These are phyloP conservation scores for Diaporthe humulicola DNA, from an alignment of 2,329 filamentous ascomycete genomes.

Conservation along the genomic window DNA sequence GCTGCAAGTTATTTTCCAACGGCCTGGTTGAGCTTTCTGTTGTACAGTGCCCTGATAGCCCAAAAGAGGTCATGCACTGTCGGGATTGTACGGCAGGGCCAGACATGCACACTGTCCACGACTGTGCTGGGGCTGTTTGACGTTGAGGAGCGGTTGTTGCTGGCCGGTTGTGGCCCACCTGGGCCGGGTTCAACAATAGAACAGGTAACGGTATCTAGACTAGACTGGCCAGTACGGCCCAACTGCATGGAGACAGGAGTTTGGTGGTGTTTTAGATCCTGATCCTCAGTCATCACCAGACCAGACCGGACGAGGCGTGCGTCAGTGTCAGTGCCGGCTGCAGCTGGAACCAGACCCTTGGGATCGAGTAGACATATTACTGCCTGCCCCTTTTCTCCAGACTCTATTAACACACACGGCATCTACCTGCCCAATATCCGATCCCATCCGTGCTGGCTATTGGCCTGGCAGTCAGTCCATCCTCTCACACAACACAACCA, in stretches of 20 bases:
- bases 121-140: slow-evolving; percentile 30
- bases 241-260: slow-evolving; percentile 26
- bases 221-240: slow-evolving; percentile 2
- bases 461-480: not conserved
- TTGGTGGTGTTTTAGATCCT: slow-evolving; percentile 29
- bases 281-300: slow-evolving; percentile 26
- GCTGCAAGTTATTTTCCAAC: slow-evolving; percentile 12
- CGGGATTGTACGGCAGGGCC: accelerated
- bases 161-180: slow-evolving; percentile 13
- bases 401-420: not conserved
- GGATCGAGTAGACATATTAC: not conserved
- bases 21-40: slow-evolving; percentile 3
- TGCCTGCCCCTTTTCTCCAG: slow-evolving; percentile 22
- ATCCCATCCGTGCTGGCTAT: slow-evolving; percentile 1
- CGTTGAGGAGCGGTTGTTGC: slow-evolving; percentile 19
- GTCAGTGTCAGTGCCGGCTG: not conserved
- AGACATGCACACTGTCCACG: slow-evolving; percentile 4
- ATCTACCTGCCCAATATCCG: not conserved
- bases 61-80: not conserved
- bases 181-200: slow-evolving; percentile 26
- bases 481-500: not conserved
- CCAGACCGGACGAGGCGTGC: slow-evolving; percentile 21
- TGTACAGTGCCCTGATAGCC: not conserved
- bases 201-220: slow-evolving; percentile 16
- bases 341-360: slow-evolving; percentile 3